Evolutionary conservation across 495 filamentous ascomycete genomes (phyloP).

Genomic region (Xylaria castorea): DNA sequence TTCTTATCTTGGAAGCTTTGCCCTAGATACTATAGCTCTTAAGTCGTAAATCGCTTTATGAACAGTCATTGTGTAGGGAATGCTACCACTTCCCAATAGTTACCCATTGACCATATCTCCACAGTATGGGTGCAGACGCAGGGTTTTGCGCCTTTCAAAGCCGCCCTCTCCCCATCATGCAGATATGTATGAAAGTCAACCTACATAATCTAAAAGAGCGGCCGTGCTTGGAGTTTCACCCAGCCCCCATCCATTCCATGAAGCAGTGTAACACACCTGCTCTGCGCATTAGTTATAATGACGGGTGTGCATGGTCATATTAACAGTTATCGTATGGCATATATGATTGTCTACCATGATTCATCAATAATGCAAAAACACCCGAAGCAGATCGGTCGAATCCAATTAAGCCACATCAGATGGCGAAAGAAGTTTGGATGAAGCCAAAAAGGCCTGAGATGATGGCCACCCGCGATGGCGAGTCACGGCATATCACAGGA

Average conservation of each 20-base stretch:
- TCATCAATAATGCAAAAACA: conserved; percentile 11
- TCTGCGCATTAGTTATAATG: conserved; percentile 2
- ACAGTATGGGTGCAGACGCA: not conserved
- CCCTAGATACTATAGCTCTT: not conserved
- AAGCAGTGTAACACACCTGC: conserved; percentile 27
- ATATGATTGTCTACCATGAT: not conserved
- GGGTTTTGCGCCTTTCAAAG: not conserved
- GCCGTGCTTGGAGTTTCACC: conserved; percentile 6
- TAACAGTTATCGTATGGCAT: conserved; percentile 23
- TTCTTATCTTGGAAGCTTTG: not conserved
- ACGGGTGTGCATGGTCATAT: conserved; percentile 6
- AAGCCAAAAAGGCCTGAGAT: conserved; percentile 1
- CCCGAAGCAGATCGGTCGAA: conserved; percentile 15
- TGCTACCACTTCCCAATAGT: not conserved
- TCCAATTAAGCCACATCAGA: conserved; percentile 23
- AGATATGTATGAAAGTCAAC: conserved; percentile 10
- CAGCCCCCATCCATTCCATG: conserved; percentile 2
- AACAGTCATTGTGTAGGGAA: not conserved
- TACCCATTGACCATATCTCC: not conserved
- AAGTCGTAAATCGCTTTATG: not conserved
- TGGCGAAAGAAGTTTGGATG: not conserved
- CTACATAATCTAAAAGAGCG: not conserved
- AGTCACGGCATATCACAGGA: conserved; percentile 19
- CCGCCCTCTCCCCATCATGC: conserved; percentile 16
- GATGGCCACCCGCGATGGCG: conserved; percentile 12